Percentiles rank a stretch among this genome's conserved stretches.
phyloP scores from a whole-genome alignment of 768 basidiomycete species.

The Rhizopogon roseolus region DNA sequence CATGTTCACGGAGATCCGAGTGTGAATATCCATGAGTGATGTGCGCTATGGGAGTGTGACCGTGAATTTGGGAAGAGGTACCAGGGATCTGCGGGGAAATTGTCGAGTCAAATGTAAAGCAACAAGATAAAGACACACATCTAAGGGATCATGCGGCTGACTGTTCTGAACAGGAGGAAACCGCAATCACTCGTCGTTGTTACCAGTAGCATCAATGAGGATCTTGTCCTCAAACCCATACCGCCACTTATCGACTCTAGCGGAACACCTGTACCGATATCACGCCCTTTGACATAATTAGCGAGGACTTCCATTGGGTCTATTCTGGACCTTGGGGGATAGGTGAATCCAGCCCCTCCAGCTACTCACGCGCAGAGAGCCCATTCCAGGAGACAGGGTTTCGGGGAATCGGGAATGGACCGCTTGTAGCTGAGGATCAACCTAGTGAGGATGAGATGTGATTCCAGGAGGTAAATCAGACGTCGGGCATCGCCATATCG shows the following conservation, averaged over 20 bases:
- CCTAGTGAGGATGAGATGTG: conserved; percentile 57
- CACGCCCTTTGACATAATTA: conserved; percentile 59
- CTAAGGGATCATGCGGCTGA: too few relatives aligned
- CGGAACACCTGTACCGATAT: conserved; percentile 56
- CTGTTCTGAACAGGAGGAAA: too few relatives aligned
- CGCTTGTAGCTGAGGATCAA: conserved; percentile 64
- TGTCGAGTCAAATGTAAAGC: too few relatives aligned
- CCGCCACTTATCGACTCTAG: conserved; percentile 62
- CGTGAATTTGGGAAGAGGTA: too few relatives aligned
- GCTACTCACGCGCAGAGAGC: conserved; percentile 60
- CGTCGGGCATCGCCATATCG: conserved; percentile 67
- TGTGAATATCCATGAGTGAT: too few relatives aligned
- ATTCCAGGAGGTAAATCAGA: conserved; percentile 64
- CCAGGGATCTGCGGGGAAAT: too few relatives aligned
- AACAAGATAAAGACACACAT: too few relatives aligned
- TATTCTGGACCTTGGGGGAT: conserved; percentile 42
- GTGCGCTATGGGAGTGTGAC: too few relatives aligned
- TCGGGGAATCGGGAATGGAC: conserved; percentile 34
- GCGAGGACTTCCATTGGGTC: conserved; percentile 78
- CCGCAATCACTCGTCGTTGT: too few relatives aligned
- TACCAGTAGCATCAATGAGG: too few relatives aligned
- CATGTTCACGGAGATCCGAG: too few relatives aligned
- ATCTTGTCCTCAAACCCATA: too few relatives aligned
- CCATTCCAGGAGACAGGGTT: conserved; percentile 71
- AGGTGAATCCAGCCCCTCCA: conserved; percentile 39